phyloP scores from a whole-genome alignment of 2,329 filamentous ascomycete species.

The Fusarium subtropicale region DNA sequence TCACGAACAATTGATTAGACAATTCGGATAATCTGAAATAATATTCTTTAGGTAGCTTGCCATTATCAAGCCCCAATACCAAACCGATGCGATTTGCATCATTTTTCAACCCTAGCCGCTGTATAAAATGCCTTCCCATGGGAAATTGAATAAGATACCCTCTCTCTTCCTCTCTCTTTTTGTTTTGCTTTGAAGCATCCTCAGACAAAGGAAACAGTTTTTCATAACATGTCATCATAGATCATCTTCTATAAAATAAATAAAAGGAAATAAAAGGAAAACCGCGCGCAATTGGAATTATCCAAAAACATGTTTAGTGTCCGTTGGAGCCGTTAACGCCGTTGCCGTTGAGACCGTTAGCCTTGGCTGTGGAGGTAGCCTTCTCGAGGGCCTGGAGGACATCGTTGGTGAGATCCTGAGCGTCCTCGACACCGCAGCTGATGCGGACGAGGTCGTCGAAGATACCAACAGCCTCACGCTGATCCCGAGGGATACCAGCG shows the following conservation, averaged over 20 bases:
- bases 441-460: slow-evolving; percentile 94
- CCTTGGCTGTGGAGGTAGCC: slow-evolving; percentile 63
- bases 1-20: slow-evolving; percentile 13
- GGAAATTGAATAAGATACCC: slow-evolving; percentile 18
- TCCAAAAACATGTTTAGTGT: slow-evolving; percentile 26
- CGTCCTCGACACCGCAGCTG: slow-evolving; percentile 94
- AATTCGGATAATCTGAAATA: slow-evolving; percentile 16
- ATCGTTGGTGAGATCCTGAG: slow-evolving; percentile 84
- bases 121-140: slow-evolving; percentile 34
- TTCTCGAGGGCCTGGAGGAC: slow-evolving; percentile 84
- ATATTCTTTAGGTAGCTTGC: slow-evolving; percentile 39
- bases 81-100: slow-evolving; percentile 34
- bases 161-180: slow-evolving; percentile 22
- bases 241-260: slow-evolving; percentile 27
- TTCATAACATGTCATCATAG: slow-evolving; percentile 39
- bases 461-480: slow-evolving; percentile 92
- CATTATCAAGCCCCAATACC: slow-evolving; percentile 38
- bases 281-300: slow-evolving; percentile 2
- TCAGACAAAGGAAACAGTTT: slow-evolving; percentile 28
- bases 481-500: slow-evolving; percentile 89
- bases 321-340: slow-evolving; percentile 46
- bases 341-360: slow-evolving; percentile 47
- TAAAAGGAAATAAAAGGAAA: slow-evolving; percentile 12
- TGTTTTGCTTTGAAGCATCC: slow-evolving; percentile 24
- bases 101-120: slow-evolving; percentile 33